Conservation (phyloP, 2,329 filamentous ascomycete species). For the Clonostachys byssicola region DNA sequence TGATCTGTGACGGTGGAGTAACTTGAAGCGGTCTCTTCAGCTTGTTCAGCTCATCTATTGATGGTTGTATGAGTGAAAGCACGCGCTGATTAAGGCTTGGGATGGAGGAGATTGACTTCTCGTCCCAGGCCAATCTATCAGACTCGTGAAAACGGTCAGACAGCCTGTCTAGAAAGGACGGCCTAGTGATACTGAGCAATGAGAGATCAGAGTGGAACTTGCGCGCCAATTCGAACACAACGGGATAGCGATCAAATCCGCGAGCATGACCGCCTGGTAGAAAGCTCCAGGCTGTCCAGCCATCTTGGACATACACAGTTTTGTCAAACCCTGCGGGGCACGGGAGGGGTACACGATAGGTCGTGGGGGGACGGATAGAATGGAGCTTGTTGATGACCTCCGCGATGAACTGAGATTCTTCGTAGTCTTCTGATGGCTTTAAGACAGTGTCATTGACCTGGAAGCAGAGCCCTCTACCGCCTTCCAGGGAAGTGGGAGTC, state of each 20-base stretch:
- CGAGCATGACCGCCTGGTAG: not conserved
- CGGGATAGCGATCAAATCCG: no score
- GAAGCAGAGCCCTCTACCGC: not conserved
- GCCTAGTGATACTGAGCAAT: not conserved
- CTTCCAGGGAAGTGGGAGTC: not conserved
- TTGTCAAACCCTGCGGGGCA: not conserved
- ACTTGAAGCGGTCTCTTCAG: not conserved
- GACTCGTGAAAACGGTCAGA: not conserved
- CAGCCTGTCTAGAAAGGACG: not conserved
- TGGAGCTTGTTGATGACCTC: not conserved
- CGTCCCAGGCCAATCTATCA: not conserved
- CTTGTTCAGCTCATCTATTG: not conserved
- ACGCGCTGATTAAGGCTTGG: not conserved
- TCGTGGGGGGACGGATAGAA: not conserved
- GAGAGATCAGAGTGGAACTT: not conserved
- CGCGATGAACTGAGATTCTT: not conserved
- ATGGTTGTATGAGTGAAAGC: not conserved
- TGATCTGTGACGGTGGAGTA: not conserved
- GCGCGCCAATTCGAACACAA: not conserved
- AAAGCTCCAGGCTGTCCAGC: not conserved
- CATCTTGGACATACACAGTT: not conserved
- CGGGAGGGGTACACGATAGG: not conserved
- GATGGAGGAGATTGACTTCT: not conserved
- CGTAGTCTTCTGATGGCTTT: not conserved
- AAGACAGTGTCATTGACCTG: not conserved